phyloP scores from a whole-genome alignment of 305 asterid species.

The Fraxinus ornus region DNA sequence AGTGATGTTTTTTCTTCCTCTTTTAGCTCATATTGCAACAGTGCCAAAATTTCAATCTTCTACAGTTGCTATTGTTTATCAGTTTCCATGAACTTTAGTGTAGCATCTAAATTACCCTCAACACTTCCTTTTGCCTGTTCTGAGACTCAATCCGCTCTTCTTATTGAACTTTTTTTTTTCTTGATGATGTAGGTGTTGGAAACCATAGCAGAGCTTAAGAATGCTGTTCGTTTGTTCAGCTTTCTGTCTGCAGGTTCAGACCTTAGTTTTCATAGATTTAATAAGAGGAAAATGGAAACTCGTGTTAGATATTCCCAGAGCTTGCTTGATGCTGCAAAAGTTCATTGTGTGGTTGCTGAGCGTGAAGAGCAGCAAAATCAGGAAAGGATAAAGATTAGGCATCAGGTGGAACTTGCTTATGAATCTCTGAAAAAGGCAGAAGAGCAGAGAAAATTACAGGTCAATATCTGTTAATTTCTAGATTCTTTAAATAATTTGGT shows the following conservation, averaged over 20 bases:
- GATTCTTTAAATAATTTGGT: neutral
- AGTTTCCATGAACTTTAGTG: neutral
- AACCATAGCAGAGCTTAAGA: constrained; percentile 92
- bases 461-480: constrained; percentile 22
- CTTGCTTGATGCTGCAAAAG: constrained; percentile 87
- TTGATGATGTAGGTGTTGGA: constrained; percentile 55
- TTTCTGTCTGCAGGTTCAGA: constrained; percentile 77
- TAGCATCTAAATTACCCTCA: neutral
- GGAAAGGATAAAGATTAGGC: constrained; percentile 76
- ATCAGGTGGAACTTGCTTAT: constrained; percentile 81
- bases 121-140: neutral
- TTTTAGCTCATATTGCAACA: too few relatives aligned
- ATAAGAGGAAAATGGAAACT: constrained; percentile 92
- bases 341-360: constrained; percentile 90
- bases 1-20: too few relatives aligned
- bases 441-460: constrained; percentile 82
- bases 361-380: constrained; percentile 77
- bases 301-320: constrained; percentile 93
- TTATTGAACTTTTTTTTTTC: constrained; percentile 3
- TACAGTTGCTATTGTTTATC: too few relatives aligned
- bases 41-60: too few relatives aligned
- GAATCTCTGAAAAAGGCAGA: constrained; percentile 85
- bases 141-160: neutral
- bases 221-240: constrained; percentile 93
- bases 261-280: constrained; percentile 86